Percentiles rank a stretch among this genome's conserved stretches.
phyloP scores from a whole-genome alignment of 768 basidiomycete species.

The Hericium erinaceus region DNA sequence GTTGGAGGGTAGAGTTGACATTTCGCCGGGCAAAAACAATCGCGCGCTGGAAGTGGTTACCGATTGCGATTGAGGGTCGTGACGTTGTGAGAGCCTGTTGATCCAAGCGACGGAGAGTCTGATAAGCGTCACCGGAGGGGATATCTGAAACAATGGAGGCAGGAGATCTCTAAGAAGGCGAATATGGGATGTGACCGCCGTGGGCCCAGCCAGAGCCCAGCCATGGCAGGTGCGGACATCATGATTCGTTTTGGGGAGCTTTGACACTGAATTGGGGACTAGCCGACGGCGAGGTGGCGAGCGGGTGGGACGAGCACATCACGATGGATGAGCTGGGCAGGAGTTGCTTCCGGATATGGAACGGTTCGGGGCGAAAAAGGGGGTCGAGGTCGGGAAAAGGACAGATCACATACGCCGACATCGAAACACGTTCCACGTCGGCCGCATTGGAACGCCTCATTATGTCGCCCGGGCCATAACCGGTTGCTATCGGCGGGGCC shows the following conservation, averaged over 20 bases:
- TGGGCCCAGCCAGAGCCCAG: not conserved
- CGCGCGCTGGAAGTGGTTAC: not conserved
- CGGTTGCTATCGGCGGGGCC: constrained; percentile 44
- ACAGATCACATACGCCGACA: constrained; percentile 29
- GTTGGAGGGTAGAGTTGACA: too few species aligned
- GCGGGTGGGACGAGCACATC: not conserved
- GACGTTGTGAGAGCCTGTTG: not conserved
- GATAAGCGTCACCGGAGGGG: not conserved
- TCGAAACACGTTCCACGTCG: constrained; percentile 74
- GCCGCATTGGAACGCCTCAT: constrained; percentile 45
- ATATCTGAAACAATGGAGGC: not conserved
- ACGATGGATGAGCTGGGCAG: not conserved
- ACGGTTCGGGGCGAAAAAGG: not conserved
- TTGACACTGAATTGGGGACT: not conserved
- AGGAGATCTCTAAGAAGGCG: not conserved
- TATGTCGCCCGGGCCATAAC: constrained; percentile 41
- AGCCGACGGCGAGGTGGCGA: too few species aligned
- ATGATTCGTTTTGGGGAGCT: not conserved
- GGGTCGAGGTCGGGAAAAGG: not conserved
- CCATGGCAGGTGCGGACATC: not conserved
- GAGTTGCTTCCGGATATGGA: not conserved
- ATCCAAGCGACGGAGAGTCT: not conserved
- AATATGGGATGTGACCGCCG: not conserved
- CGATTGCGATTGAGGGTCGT: not conserved
- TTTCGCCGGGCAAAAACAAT: too few species aligned